These are phyloP conservation scores for Saccharomycopsis capsularis DNA, from an alignment of 805 yeast genomes.

Conservation along the genomic window DNA sequence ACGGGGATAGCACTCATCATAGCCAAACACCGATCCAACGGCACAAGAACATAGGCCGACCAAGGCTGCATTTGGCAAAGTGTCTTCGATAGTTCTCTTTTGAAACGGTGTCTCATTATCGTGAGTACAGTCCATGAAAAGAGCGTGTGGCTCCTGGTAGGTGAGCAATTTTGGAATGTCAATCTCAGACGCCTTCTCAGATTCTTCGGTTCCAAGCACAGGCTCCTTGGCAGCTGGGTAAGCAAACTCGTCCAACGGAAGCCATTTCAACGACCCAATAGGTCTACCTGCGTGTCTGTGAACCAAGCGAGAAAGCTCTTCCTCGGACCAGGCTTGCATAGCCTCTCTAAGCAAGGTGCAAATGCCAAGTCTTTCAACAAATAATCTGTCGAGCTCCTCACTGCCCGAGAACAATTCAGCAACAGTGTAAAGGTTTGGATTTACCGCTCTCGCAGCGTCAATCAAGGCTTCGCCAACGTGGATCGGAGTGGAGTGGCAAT, in stretches of 20 bases:
- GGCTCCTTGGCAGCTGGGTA: conserved; percentile 41
- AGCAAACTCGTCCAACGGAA: conserved; percentile 68
- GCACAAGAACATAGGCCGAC: conserved; percentile 92
- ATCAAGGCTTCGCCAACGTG: conserved; percentile 88
- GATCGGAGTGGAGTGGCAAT: conserved; percentile 92
- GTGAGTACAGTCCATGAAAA: conserved; percentile 97
- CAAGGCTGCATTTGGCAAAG: conserved; percentile 89
- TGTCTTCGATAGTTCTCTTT: conserved; percentile 88
- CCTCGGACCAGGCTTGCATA: conserved; percentile 91
- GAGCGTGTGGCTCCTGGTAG: conserved; percentile 79
- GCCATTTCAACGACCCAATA: conserved; percentile 81
- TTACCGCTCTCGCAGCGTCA: conserved; percentile 78
- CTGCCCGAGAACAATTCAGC: conserved; percentile 94
- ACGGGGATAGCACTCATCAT: conserved; percentile 84
- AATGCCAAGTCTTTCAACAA: conserved; percentile 85
- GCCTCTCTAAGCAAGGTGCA: conserved; percentile 91
- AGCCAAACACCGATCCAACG: conserved; percentile 90
- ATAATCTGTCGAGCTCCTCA: conserved; percentile 81
- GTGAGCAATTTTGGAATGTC: conserved; percentile 61
- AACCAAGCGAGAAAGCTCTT: conserved; percentile 76
- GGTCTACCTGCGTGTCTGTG: conserved; percentile 95
- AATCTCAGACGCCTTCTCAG: conserved; percentile 47
- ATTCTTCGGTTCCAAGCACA: conserved; percentile 21
- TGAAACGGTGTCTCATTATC: conserved; percentile 88
- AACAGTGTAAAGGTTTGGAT: conserved; percentile 84